Base-by-base conservation (phyloP, 2,329 filamentous ascomycete genomes). In the Aspergillus sclerotialis region DNA sequence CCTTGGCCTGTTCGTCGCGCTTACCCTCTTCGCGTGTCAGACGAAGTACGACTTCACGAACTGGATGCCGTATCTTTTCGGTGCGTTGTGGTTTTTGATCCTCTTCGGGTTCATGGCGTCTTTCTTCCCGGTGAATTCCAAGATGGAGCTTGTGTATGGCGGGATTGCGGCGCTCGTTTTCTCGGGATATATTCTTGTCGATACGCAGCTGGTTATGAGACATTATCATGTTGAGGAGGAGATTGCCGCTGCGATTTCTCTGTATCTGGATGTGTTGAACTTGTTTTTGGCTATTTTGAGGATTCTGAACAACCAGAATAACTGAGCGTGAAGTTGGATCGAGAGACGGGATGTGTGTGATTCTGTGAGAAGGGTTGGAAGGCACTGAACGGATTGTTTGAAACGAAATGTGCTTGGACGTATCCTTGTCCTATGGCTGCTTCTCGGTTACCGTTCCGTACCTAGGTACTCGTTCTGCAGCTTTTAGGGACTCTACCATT, bases 221-320 rank as follows among this genome's bases (percentile, higher is more conserved):
- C 85, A 94, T 63, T 92, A 95, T 66, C 90, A 96, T 56, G 87
- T 95, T 33, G 92, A 98, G 67, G 90, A 95, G 74, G 89, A 95
- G 72, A 95, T 96, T 58, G 88, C 89, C 5, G 90, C 90, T 32
- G 82, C 86, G 7, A 94, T 98, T 63, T 92, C 85, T 57, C 74
- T 98, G 31, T 98, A 98, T 61, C 75, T 98, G 32, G 90, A 96
- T 61, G 80, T 96, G 45, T 86, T 96, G 70, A 98, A 98, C 74
- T 65, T 98, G 48, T 98, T 98, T 78, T 72, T 98, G 48, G 83
- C 87, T 34, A 98, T 98, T 55, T 72, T 98, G 56, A 77, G 92
- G 56, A 96, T 98, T 51, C 72, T 98, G 55, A 98, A 98, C 73
- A 93, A 83, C 69, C 86, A 94, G 73, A 82, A 80, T 58, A 90